Percentiles rank a stretch among this genome's conserved stretches.
phyloP scores from a whole-genome alignment of 176 grass and related monocot genomes.

The Thalia dealbata region DNA sequence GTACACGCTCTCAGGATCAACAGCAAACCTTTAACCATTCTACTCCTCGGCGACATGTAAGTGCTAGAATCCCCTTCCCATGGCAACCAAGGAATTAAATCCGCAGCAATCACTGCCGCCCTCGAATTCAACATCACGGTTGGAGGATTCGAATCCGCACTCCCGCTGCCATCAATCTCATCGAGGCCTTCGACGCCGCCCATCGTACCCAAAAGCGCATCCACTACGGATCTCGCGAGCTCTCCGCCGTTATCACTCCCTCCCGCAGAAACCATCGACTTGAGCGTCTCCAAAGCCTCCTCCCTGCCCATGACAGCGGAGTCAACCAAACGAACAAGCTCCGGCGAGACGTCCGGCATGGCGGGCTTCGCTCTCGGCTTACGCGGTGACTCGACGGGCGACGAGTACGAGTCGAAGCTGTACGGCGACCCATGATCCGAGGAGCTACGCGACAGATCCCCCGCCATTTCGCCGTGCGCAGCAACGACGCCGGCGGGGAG shows the following conservation, averaged over 20 bases:
- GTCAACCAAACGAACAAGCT: constrained; percentile 61
- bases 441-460: constrained; percentile 1
- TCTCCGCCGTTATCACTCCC: constrained; percentile 30
- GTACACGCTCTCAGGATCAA: constrained; percentile 60
- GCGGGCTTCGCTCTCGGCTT: constrained; percentile 26
- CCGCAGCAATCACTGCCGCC: constrained; percentile 42
- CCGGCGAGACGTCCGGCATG: constrained; percentile 40
- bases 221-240: constrained; percentile 52
- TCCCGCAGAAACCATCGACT: constrained; percentile 27
- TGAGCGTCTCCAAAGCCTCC: constrained; percentile 36
- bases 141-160: constrained; percentile 36
- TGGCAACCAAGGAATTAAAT: constrained; percentile 61
- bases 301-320: constrained; percentile 69
- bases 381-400: constrained; percentile 1
- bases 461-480: neutral
- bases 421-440: neutral
- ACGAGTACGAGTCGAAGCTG: constrained; percentile 7
- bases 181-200: constrained; percentile 63
- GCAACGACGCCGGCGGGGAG: neutral
- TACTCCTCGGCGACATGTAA: constrained; percentile 63
- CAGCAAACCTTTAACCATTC: constrained; percentile 47
- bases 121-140: constrained; percentile 60
- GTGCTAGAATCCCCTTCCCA: constrained; percentile 46
- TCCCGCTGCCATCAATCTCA: constrained; percentile 25
- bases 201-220: constrained; percentile 76